Evolutionary conservation across 805 yeast genomes (phyloP), one percentile per base, ranked within the genome.

Genomic region (Wickerhamomyces bisporus): DNA sequence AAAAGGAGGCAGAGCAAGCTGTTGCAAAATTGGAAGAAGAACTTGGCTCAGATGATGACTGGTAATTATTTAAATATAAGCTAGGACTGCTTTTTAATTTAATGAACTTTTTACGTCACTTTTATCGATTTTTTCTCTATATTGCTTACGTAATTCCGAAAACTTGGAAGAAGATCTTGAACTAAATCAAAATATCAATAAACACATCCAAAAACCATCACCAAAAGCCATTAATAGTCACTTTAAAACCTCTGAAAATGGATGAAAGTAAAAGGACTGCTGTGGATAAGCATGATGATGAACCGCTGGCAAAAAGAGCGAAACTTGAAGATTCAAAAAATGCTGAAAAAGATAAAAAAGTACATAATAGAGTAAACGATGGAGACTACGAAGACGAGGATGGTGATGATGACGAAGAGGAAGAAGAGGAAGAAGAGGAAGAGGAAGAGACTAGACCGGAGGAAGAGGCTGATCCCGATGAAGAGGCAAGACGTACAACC

Each of bases 1-100:
- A 87, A 47, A 61, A 72, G 32, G 76, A 74, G 35, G 89, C 91
- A 0, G 94, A 84, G 41, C 49, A 44, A 17, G 60, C 56, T 1
- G 43, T 52, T 29, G 47, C 38, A 2, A 52, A 44, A 0, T 28
- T 49, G 26, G 58, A 57, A n/a, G 61, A 48, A 12, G 59, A 51
- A 1, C 34, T 50, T 3, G 32, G 32, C 10, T 37, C 46, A 4
- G 59, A 51, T 34, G 55, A 47, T 5, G 57, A 54, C 10, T 50
- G 52, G 49, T 38, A 23, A 30, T n/a, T n/a, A n/a, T n/a, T n/a
- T n/a, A n/a, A n/a, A n/a, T n/a, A n/a, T n/a, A n/a, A n/a, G n/a
- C n/a, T n/a, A n/a, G n/a, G n/a, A n/a, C n/a, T n/a, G n/a, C n/a
- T n/a, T n/a, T n/a, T n/a, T n/a, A n/a, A n/a, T n/a, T n/a, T n/a